Percentiles rank a stretch among this genome's conserved stretches.
Evolutionary conservation across 768 basidiomycete species (phyloP).

Genomic region (Leccinellum luteum): DNA sequence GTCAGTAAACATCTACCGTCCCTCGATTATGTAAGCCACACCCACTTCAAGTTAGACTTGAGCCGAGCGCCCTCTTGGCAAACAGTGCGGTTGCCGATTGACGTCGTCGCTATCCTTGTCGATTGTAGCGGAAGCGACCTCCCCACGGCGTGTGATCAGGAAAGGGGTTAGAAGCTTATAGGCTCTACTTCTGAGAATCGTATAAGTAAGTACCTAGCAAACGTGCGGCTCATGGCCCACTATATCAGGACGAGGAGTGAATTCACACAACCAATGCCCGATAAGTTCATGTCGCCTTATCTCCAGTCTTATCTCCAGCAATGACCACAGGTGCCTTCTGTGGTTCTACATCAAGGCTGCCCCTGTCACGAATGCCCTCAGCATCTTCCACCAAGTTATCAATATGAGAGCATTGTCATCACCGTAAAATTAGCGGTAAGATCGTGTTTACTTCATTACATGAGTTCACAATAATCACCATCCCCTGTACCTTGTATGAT

Average conservation of each 20-base stretch:
- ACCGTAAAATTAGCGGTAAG: background rate
- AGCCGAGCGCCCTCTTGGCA: too few relatives aligned
- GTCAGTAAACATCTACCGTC: conserved; percentile 1
- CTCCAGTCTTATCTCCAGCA: conserved; percentile 6
- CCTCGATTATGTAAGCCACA: conserved; percentile 11
- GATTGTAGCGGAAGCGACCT: background rate
- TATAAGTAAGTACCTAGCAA: background rate
- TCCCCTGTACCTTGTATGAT: conserved; percentile 1
- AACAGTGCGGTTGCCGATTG: background rate
- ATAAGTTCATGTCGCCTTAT: background rate
- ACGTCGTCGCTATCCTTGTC: background rate
- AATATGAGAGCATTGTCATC: background rate
- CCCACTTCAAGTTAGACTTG: background rate
- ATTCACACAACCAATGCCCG: background rate
- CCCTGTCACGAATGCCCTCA: background rate
- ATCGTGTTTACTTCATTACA: background rate
- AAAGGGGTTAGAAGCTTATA: too few relatives aligned
- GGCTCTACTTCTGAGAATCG: background rate
- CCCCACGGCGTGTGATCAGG: too few relatives aligned
- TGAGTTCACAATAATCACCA: conserved; percentile 4
- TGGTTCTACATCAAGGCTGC: background rate
- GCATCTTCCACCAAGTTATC: background rate
- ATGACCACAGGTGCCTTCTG: conserved; percentile 6
- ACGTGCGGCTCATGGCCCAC: too few relatives aligned
- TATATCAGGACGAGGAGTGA: background rate